Base-by-base conservation (phyloP, 2,329 filamentous ascomycete genomes). In the Paraconiothyrium brasiliense region DNA sequence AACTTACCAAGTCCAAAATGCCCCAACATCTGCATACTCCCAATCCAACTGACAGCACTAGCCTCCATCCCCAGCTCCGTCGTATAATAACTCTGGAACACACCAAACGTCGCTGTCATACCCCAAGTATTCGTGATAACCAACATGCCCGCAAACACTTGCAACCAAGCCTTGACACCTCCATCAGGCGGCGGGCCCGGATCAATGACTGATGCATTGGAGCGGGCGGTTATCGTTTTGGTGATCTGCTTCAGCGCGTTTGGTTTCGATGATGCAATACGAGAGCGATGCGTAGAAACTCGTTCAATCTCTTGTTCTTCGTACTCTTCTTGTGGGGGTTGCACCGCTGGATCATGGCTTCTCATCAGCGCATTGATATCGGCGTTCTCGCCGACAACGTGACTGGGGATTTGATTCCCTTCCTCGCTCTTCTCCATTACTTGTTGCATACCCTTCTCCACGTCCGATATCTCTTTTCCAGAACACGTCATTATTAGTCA, bases 31-130 rank as follows among this genome's bases (percentile, higher is more conserved):
- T 83, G 81, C 39, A 83, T 74, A 50, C 79, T 81, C 1, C 82
- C 82, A 2, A 84, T 78, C 82, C 82, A 84, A 9, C 82, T 81
- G 27, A 84, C 81, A 41, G 81, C 78, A 3, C 81, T 83, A 10
- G 62, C 59, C 27, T 68, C 60, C 16, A 66, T 58, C 2, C 61
- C 58, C 24, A 72, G 49, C 10, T 64, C 59, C 7, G 51, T 47
- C n/a, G 65, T 68, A 48, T 73, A 73, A 58, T 73, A 70, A 16
- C 67, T 49, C 41, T 73, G 71, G 47, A 72, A 73, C 5, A 68
- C 66, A 8, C 71, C 70, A 51, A 72, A 73, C 0, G 67, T 37
- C 13, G 60, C 35, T 1, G 48, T 50, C 60, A 62, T 56, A 6
- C 60, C 60, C 60, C 60, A 62, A 9, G 60, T 62, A 47, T 62